A percentile compares a stretch with the other conserved stretches of the same genome.
phyloP scores from a whole-genome alignment of 2,329 filamentous ascomycete genomes.

The Fusarium veterinarium region DNA sequence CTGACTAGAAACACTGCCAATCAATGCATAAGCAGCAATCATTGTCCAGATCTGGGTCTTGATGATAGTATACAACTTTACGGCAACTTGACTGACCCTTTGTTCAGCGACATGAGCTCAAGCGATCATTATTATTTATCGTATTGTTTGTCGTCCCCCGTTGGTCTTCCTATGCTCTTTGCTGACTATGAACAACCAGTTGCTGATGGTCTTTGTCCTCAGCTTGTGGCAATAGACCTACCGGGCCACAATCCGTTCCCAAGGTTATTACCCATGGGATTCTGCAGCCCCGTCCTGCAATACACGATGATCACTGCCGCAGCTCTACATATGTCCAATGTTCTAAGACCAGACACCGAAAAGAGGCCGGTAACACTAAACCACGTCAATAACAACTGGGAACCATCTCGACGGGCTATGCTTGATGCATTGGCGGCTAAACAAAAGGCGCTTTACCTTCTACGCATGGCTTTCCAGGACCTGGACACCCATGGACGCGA shows the following conservation, averaged over 20 bases:
- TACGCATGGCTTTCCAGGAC: background rate
- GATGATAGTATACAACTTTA: background rate
- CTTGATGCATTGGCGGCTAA: constrained; percentile 5
- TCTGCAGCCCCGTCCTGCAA: background rate
- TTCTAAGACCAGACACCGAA: background rate
- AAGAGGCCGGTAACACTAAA: background rate
- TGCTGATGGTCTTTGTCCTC: background rate
- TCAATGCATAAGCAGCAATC: background rate
- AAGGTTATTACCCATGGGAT: background rate
- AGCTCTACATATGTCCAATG: constrained; percentile 13
- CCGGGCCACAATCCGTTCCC: constrained; percentile 7
- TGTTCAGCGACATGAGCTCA: background rate
- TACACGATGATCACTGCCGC: constrained; percentile 8
- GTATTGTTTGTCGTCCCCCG: background rate
- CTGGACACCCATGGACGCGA: background rate
- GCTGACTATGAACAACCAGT: background rate
- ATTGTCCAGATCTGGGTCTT: rapidly evolving
- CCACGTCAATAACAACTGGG: background rate
- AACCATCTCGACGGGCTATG: background rate
- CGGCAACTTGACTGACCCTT: background rate
- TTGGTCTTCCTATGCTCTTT: no score
- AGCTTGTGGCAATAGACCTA: constrained; percentile 9
- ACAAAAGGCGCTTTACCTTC: background rate
- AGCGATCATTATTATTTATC: constrained; percentile 10
- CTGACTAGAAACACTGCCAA: background rate